These are phyloP conservation scores for Alloteropsis semialata DNA, from an alignment of 176 grass and related monocot genomes.

Conservation along the genomic window DNA sequence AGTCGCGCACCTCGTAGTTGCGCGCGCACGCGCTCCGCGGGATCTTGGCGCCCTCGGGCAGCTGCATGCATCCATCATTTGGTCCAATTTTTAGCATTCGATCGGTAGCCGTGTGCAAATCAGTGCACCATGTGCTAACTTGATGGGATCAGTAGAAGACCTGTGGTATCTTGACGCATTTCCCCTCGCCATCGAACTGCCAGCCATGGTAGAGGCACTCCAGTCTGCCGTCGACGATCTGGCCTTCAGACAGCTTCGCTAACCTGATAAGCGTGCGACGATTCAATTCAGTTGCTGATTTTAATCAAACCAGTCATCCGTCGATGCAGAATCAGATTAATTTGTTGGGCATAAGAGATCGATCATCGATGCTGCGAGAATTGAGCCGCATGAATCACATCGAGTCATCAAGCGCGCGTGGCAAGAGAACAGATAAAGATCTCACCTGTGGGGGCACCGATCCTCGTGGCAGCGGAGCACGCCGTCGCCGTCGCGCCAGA, in stretches of 20 bases:
- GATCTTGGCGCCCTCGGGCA: slow-evolving; percentile 80
- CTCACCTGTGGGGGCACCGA: slow-evolving; percentile 80
- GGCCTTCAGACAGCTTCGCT: slow-evolving; percentile 87
- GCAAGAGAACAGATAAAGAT: too few relatives aligned
- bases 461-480: slow-evolving; percentile 86
- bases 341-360: neutral
- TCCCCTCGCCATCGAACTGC: slow-evolving; percentile 93
- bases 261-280: slow-evolving; percentile 34
- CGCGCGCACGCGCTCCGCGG: slow-evolving; percentile 67
- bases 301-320: neutral
- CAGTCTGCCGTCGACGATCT: slow-evolving; percentile 75
- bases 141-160: neutral
- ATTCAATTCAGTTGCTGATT: neutral
- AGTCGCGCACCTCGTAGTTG: slow-evolving; percentile 78
- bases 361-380: neutral
- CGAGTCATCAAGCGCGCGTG: neutral
- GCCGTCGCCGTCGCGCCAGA: slow-evolving; percentile 71
- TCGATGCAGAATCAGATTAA: neutral
- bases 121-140: neutral
- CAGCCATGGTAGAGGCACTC: slow-evolving; percentile 98
- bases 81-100: too few relatives aligned
- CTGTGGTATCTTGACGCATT: slow-evolving; percentile 89
- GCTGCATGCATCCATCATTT: slow-evolving; percentile 34
- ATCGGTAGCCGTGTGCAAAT: neutral
- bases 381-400: neutral